phyloP scores from a whole-genome alignment of 345 rosid species.

The Mercurialis annua region DNA sequence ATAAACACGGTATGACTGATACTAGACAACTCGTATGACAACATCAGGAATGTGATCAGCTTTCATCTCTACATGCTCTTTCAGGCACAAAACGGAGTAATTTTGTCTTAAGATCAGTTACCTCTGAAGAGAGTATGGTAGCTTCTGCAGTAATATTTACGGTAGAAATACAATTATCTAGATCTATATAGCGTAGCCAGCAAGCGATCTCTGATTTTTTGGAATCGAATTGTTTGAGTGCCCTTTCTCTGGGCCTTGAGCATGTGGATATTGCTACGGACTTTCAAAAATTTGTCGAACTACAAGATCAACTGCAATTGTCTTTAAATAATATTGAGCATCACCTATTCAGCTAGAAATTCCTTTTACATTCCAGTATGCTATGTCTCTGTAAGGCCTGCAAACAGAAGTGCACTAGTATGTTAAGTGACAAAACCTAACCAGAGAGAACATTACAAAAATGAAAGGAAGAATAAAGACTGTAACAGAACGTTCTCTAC shows the following conservation, averaged over 20 bases:
- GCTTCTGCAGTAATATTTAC: neutral
- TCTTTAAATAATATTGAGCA: neutral
- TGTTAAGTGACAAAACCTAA: neutral
- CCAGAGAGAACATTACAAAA: neutral
- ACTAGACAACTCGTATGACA: too few species aligned
- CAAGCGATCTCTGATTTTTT: neutral
- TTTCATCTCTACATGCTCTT: neutral
- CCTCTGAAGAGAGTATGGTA: neutral
- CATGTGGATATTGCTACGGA: neutral
- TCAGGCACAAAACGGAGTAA: too few species aligned
- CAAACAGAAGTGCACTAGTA: conserved; percentile 11
- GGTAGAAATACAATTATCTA: neutral
- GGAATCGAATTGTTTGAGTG: neutral
- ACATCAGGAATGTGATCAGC: too few species aligned
- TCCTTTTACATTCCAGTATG: conserved; percentile 48
- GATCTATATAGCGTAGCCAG: neutral
- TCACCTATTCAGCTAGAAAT: conserved; percentile 35
- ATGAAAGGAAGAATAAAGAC: neutral
- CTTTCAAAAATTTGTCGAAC: neutral
- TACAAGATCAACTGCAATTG: neutral
- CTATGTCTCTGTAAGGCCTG: conserved; percentile 51
- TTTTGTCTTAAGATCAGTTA: neutral
- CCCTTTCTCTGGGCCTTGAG: neutral
- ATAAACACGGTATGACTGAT: too few species aligned
- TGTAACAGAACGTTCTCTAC: neutral